A percentile compares a stretch with the other conserved stretches of the same genome.
Conservation (phyloP, 352 stramenopile genomes). For the Elongisporangium undulatum region DNA sequence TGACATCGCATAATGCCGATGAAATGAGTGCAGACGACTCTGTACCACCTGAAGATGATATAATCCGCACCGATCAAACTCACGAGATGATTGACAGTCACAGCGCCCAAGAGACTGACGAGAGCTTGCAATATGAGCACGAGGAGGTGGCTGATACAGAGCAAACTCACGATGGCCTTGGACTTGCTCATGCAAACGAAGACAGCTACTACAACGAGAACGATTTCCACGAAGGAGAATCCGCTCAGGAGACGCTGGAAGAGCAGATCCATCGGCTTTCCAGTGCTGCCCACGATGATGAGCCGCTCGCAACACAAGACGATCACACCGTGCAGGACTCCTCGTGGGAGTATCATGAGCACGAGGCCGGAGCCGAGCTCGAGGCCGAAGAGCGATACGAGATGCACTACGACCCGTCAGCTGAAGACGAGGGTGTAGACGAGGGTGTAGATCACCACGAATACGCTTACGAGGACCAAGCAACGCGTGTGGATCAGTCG, state of each 20-base stretch:
- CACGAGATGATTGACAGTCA: background rate
- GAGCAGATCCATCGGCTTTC: background rate
- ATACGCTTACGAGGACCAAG: background rate
- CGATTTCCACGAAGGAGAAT: background rate
- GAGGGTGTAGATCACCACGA: no score
- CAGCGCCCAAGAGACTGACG: background rate
- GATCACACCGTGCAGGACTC: background rate
- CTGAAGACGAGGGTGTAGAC: background rate
- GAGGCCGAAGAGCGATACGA: background rate
- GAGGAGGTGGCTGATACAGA: background rate
- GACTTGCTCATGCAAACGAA: background rate
- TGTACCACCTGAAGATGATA: background rate
- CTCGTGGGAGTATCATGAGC: background rate
- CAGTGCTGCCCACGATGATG: background rate
- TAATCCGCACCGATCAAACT: background rate
- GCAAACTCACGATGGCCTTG: background rate
- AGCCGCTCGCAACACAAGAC: background rate
- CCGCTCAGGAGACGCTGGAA: background rate
- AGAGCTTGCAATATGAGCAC: background rate
- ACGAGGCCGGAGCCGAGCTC: no score
- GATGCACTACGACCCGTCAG: background rate
- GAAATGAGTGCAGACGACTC: background rate
- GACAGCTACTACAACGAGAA: background rate
- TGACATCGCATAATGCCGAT: background rate
- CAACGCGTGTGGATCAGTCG: background rate